Base-by-base conservation (phyloP, 2,329 filamentous ascomycete species). In the Myriosclerotinia curreyana region DNA sequence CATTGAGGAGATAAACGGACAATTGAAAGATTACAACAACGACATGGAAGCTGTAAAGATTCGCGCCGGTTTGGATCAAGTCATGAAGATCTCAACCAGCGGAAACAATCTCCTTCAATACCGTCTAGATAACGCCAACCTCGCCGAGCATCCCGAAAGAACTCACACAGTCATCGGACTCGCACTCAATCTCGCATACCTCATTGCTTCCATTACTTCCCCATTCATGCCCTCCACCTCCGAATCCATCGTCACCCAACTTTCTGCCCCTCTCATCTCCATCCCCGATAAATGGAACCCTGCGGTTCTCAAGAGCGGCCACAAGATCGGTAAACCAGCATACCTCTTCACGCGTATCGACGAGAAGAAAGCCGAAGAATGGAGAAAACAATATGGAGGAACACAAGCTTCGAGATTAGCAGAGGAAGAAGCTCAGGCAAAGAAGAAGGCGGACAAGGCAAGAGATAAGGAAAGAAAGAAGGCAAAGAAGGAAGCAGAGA, bases 141-240 rank as follows among this genome's bases (percentile, higher is more conserved):
- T 79, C 22, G 70, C 72, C 5, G 72, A 74, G 31, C 68, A 74
- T 58, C 76, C 78, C 7, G 74, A 73, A 49, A 71, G 76, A 62
- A 76, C 75, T 17, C 72, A 76, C 49, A 74, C 75, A 14, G 76
- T 79, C 49, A 83, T 96, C 62, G 89, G 91, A 63, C 80, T 92
- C n/a, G 91, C 89, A 0, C 81, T 96, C 66, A 96, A 96, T 78
- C 85, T 93, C 68, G 86, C 94, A 62, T 86, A 94, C 73, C 86
- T 97, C 40, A 82, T 96, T 55, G 90, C 92, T 28, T 87, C 86
- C 62, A 79, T 96, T 51, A 84, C 93, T 64, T 85, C 86, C 60
- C 93, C 93, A 0, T 97, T 94, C 78, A 91, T 97, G 82, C 92
- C 92, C 49, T 83, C 83, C n/a, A 93, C 89, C 11, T 82, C 89